Base-by-base conservation (phyloP, 805 yeast species). In the Myxozyma sirexii region DNA sequence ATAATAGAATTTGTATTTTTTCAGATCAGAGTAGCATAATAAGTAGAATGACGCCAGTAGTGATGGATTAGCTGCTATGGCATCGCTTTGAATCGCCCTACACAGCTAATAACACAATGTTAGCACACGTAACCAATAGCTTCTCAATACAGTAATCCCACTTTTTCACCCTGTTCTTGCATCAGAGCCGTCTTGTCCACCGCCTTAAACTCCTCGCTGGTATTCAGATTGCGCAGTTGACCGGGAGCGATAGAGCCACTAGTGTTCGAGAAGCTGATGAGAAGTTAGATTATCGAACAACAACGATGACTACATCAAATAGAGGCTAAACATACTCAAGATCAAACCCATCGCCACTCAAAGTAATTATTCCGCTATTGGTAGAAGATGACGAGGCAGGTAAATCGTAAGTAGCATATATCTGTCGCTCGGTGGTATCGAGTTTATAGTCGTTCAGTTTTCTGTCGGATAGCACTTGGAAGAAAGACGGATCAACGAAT, bases 401-500 rank as follows among this genome's bases (percentile, higher is more conserved):
- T 3, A 69, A 38, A 12, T 51, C 24, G 64, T 72, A 73, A 5
- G 63, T 43, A 7, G 85, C 90, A 17, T 64, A 60, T 8, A 88
- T 71, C 1, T 71, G 70, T 46, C 74, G 71, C 7, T 74, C 71
- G 2, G 82, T 73, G 41, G 82, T 76, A 66, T 84, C 86, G 23
- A 93, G 79, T 70, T 87, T 88, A 69, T 84, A 80, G 37, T 84
- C 81, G 62, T 90, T 87, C 47, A 94, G 79, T 70, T 94, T 94
- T 65, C 84, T 72, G 48, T 84, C 82, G 0, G 96, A 80, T 10
- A 94, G 79, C 64, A 81, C 81, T 43, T 87, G 85, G 76, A 93
- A 94, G 72, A 94, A 94, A 0, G 96, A 82, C 0, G 97, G 84
- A 69, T 93, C 97, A 23, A 88, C 85, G 71, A 87, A 88, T 1